Conservation (phyloP, 208 protist species). For the Trypanosomatidae sp. region DNA sequence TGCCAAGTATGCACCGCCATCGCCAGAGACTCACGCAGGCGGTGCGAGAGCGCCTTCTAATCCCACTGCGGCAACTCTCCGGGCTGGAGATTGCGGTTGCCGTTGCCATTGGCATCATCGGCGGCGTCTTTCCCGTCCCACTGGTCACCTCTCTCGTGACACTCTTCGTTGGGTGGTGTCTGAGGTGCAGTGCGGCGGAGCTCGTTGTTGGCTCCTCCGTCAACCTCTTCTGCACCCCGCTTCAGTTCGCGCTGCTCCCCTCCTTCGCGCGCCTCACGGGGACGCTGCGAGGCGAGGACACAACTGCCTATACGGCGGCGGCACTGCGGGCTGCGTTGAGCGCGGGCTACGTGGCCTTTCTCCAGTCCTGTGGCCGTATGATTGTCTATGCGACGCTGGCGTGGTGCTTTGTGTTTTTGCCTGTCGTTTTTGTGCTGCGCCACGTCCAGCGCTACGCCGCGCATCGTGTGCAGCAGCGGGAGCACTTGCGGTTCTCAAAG, state of each 20-base stretch:
- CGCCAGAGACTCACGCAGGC: too few relatives aligned
- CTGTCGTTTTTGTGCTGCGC: slow-evolving; percentile 15
- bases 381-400: slow-evolving; percentile 29
- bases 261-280: slow-evolving; percentile 25
- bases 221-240: slow-evolving; percentile 47
- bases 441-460: slow-evolving; percentile 1
- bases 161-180: slow-evolving; percentile 11
- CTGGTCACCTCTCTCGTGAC: slow-evolving; percentile 43
- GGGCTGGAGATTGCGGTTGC: slow-evolving; percentile 21
- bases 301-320: slow-evolving; percentile 25
- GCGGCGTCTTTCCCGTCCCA: slow-evolving; percentile 63
- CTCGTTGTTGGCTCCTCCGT: slow-evolving; percentile 31
- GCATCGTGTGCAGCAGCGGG: background rate
- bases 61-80: slow-evolving; percentile 31
- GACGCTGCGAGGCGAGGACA: slow-evolving; percentile 12
- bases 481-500: too few relatives aligned
- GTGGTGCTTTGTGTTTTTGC: slow-evolving; percentile 32
- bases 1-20: too few relatives aligned
- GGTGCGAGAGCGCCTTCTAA: slow-evolving; percentile 29
- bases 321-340: slow-evolving; percentile 23
- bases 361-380: slow-evolving; percentile 34
- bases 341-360: slow-evolving; percentile 22
- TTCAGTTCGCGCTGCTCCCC: slow-evolving; percentile 48
- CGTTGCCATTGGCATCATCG: slow-evolving; percentile 34
- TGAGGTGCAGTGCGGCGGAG: slow-evolving; percentile 25